These are phyloP conservation scores for Exidia glandulosa DNA, from an alignment of 768 basidiomycete genomes.

Conservation along the genomic window DNA sequence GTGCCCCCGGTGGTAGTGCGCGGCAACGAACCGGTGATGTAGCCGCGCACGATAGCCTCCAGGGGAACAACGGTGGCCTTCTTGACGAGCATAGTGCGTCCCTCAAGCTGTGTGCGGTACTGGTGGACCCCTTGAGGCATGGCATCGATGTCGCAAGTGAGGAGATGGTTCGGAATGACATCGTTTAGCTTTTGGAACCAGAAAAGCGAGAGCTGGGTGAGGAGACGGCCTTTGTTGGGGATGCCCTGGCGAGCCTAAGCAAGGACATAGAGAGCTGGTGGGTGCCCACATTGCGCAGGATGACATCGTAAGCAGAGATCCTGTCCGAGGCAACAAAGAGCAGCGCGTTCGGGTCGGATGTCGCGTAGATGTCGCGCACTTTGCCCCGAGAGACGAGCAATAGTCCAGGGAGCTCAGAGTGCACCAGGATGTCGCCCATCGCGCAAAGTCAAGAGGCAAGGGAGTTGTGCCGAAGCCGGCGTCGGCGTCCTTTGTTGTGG, in stretches of 20 bases:
- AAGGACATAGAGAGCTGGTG: constrained; percentile 1
- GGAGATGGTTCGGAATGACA: constrained; percentile 83
- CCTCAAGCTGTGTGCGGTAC: constrained; percentile 68
- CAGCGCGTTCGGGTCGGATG: constrained; percentile 36
- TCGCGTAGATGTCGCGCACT: constrained; percentile 86
- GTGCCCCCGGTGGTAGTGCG: not conserved
- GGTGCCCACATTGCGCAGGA: constrained; percentile 75
- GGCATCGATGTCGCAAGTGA: constrained; percentile 61
- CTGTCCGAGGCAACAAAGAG: constrained; percentile 93
- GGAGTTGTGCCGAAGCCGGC: not conserved
- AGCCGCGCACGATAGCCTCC: constrained; percentile 93
- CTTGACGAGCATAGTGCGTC: constrained; percentile 81
- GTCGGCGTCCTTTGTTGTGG: not conserved
- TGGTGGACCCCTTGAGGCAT: constrained; percentile 75
- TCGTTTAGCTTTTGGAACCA: constrained; percentile 81
- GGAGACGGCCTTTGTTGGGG: constrained; percentile 81
- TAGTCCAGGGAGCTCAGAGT: constrained; percentile 27
- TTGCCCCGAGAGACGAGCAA: constrained; percentile 79
- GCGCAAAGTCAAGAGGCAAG: not conserved
- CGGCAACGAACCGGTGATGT: constrained; percentile 68
- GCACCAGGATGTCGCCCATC: constrained; percentile 1
- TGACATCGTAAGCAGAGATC: constrained; percentile 94
- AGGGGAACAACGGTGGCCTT: constrained; percentile 83
- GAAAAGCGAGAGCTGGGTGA: constrained; percentile 85
- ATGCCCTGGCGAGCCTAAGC: constrained; percentile 56